A percentile compares a stretch with the other conserved stretches of the same genome.
phyloP scores from a whole-genome alignment of 805 yeast species.

The Spathaspora gorwiae region DNA sequence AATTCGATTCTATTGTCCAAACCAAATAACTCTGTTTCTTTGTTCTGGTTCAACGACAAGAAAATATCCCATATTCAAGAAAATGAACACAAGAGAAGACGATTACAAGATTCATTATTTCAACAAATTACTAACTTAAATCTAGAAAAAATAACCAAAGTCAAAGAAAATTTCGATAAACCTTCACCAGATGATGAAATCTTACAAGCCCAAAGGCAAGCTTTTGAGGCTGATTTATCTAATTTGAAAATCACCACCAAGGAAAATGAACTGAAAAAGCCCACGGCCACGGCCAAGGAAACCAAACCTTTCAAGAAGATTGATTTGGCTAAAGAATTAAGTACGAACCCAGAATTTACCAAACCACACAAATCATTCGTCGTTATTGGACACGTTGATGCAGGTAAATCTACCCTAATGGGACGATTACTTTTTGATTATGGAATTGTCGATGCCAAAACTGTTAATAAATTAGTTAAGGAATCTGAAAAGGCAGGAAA shows the following conservation, averaged over 20 bases:
- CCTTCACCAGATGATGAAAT: conserved; percentile 85
- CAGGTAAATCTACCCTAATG: conserved; percentile 78
- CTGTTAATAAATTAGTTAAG: conserved; percentile 56
- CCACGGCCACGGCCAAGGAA: conserved; percentile 11
- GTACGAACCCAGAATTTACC: conserved; percentile 21
- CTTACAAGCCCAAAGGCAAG: conserved; percentile 51
- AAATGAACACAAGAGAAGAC: conserved; percentile 17
- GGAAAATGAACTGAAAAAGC: conserved; percentile 9
- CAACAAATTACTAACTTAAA: conserved; percentile 39
- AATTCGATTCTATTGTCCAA: conserved; percentile 4
- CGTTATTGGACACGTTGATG: conserved; percentile 83
- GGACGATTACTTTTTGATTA: conserved; percentile 67
- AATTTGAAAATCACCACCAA: conserved; percentile 19
- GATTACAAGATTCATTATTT: conserved; percentile 17
- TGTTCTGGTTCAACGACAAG: conserved; percentile 11
- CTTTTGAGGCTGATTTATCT: conserved; percentile 30
- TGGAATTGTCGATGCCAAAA: conserved; percentile 61
- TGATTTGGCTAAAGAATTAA: conserved; percentile 38
- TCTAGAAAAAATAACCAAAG: conserved; percentile 33
- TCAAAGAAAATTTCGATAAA: conserved; percentile 50
- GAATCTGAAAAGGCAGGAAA: conserved; percentile 69
- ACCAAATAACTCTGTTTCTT: conserved; percentile 13
- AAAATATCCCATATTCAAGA: conserved; percentile 1
- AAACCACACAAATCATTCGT: conserved; percentile 68
- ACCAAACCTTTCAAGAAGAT: conserved; percentile 43